These are phyloP conservation scores for Helenozyma baotianmanensis DNA, from an alignment of 805 yeast species.

Conservation along the genomic window DNA sequence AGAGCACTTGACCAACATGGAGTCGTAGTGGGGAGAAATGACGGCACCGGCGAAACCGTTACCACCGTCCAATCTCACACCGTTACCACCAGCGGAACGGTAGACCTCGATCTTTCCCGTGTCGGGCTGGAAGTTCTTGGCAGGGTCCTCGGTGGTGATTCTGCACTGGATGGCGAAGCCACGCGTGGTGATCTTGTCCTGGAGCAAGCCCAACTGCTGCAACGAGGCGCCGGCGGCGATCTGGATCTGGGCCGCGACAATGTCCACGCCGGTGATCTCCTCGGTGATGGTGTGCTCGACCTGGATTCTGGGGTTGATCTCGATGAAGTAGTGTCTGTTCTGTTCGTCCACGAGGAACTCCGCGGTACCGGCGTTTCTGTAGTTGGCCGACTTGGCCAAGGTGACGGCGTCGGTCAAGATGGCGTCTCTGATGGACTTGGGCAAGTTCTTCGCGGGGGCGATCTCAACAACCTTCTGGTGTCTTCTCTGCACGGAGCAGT, in stretches of 20 bases:
- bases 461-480: conserved; percentile 98
- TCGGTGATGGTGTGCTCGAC: conserved; percentile 99
- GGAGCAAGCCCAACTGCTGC: conserved; percentile 85
- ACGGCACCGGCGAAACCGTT: conserved; percentile 96
- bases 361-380: conserved; percentile 97
- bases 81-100: conserved; percentile 98
- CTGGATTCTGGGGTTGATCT: conserved; percentile 96
- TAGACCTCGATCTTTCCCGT: conserved; percentile 98
- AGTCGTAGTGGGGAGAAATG: conserved; percentile 95
- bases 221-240: conserved; percentile 97
- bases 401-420: conserved; percentile 92
- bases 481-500: conserved; percentile 99
- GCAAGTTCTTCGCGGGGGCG: conserved; percentile 93
- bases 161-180: conserved; percentile 99
- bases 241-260: conserved; percentile 98
- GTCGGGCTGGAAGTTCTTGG: conserved; percentile 96
- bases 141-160: conserved; percentile 97
- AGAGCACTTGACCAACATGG: conserved; percentile 96
- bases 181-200: conserved; percentile 90
- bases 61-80: conserved; percentile 98
- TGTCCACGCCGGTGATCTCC: conserved; percentile 96
- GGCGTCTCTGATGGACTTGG: conserved; percentile 79
- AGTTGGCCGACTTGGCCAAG: conserved; percentile 82
- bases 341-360: conserved; percentile 92
- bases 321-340: conserved; percentile 95